phyloP scores from a whole-genome alignment of 176 grass and related monocot genomes.

The Carex pumila region DNA sequence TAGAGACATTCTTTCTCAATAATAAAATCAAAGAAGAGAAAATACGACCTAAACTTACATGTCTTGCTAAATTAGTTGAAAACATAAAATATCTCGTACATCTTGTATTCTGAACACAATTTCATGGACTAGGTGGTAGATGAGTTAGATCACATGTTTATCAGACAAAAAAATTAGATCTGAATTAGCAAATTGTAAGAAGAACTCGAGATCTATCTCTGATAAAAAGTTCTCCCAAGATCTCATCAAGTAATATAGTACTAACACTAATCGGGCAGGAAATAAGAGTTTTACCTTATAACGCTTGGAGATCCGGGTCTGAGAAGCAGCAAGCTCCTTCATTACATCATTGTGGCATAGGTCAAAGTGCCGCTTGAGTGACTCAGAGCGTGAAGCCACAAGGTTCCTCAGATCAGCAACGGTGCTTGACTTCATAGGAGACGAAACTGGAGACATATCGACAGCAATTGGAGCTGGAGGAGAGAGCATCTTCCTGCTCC shows the following conservation, averaged over 20 bases:
- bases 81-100: not conserved
- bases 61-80: not conserved
- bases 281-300: slow-evolving; percentile 26
- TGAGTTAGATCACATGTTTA: not conserved
- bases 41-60: not conserved
- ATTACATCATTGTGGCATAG: slow-evolving; percentile 22
- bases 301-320: slow-evolving; percentile 36
- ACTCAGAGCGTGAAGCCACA: slow-evolving; percentile 29
- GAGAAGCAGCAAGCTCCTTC: slow-evolving; percentile 28
- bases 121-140: not conserved
- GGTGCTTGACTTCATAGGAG: not conserved
- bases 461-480: not conserved
- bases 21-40: not conserved
- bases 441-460: not conserved
- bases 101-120: not conserved
- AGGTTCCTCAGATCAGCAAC: slow-evolving; percentile 29
- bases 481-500: not conserved
- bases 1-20: not conserved
- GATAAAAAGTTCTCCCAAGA: not conserved
- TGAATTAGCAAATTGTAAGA: not conserved
- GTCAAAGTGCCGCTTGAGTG: slow-evolving; percentile 33
- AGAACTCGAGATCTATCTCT: slow-evolving; percentile 7
- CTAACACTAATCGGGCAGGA: not conserved
- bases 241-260: not conserved
- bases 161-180: not conserved